These are phyloP conservation scores for Thelephora aurantiotincta DNA, from an alignment of 768 basidiomycete genomes.

Conservation along the genomic window DNA sequence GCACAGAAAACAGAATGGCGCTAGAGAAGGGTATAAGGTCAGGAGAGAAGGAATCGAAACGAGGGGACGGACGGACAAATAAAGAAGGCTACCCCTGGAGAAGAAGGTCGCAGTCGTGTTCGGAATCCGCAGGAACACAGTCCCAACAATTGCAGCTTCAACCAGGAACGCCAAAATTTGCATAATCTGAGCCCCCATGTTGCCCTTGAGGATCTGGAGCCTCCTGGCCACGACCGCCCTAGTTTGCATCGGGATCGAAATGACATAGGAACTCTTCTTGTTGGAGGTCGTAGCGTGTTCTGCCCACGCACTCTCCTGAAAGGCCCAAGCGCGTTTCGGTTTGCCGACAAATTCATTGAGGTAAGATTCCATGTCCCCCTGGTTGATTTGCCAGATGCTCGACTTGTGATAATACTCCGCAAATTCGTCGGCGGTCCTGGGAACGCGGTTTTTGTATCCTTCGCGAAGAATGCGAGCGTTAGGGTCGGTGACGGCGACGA, in stretches of 20 bases:
- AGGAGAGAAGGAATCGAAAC: not conserved
- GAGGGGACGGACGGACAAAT: conserved; percentile 38
- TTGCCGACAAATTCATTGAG: conserved; percentile 28
- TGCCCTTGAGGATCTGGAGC: conserved; percentile 21
- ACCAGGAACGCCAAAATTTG: conserved; percentile 29
- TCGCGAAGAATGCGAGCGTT: conserved; percentile 35
- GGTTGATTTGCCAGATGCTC: conserved; percentile 25
- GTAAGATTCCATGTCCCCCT: conserved; percentile 32
- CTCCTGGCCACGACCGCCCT: conserved; percentile 21
- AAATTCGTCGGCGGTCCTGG: conserved; percentile 45
- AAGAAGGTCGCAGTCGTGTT: conserved; percentile 48
- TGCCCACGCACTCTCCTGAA: conserved; percentile 29
- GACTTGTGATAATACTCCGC: conserved; percentile 23
- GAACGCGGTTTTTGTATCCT: conserved; percentile 25
- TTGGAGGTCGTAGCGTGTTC: conserved; percentile 36
- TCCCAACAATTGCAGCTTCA: conserved; percentile 42
- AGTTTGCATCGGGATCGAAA: conserved; percentile 22
- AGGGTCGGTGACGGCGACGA: conserved; percentile 47
- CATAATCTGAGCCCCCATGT: conserved; percentile 15
- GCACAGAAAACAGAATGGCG: conserved; percentile 32
- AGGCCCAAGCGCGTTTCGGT: conserved; percentile 25
- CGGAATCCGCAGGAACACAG: conserved; percentile 45
- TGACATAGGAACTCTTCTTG: conserved; percentile 23
- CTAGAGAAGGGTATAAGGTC: not conserved
- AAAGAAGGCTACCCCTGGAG: conserved; percentile 66